phyloP scores from a whole-genome alignment of 257 asterid species.

The Haberlea rhodopensis region DNA sequence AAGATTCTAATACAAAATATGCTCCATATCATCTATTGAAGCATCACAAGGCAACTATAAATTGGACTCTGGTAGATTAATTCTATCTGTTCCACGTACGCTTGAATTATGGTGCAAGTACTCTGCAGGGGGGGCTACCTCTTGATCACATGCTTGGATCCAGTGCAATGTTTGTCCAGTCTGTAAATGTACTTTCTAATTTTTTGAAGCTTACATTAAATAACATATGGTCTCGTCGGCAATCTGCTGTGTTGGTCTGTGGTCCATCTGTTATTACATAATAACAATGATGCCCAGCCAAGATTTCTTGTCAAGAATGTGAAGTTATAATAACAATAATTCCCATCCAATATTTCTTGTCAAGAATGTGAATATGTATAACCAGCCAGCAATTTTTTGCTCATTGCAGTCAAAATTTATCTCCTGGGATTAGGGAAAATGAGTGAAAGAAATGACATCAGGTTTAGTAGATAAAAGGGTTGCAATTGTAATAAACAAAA shows the following conservation, averaged over 20 bases:
- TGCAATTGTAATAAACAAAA: too few relatives aligned
- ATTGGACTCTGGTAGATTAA: not conserved
- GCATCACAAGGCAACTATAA: too few relatives aligned
- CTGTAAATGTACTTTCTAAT: conserved; percentile 24
- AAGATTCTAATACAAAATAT: too few relatives aligned
- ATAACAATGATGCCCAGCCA: conserved; percentile 16
- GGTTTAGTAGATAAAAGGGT: not conserved
- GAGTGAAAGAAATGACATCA: not conserved
- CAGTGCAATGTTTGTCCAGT: conserved; percentile 30
- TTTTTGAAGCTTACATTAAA: conserved; percentile 23
- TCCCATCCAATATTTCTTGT: too few relatives aligned
- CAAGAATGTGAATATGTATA: too few relatives aligned
- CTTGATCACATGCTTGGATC: not conserved
- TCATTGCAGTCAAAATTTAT: not conserved
- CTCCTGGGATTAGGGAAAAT: not conserved
- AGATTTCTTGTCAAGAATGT: conserved; percentile 26
- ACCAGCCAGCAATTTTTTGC: conserved; percentile 3
- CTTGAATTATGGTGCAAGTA: not conserved
- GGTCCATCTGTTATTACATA: conserved; percentile 26
- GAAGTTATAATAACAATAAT: too few relatives aligned
- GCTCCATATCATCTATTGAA: not conserved
- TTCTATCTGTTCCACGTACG: not conserved
- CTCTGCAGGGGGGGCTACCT: not conserved
- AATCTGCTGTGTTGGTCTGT: conserved; percentile 24
- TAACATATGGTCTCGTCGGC: conserved; percentile 25